Evolutionary conservation across 2,329 filamentous ascomycete genomes (phyloP).

Genomic region (Boeremia lycopersici): DNA sequence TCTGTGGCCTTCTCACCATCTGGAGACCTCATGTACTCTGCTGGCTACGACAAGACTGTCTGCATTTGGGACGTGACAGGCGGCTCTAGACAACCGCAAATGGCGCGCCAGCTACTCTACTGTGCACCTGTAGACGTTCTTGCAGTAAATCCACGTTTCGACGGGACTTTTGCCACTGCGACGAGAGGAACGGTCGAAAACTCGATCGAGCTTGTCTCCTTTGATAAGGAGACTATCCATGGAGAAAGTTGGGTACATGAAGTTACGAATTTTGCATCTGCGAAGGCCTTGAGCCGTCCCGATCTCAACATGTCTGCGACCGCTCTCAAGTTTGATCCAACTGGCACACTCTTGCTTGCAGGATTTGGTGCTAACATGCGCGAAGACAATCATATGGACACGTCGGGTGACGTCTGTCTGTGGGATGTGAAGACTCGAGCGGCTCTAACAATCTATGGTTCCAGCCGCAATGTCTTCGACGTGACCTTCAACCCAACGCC

Average conservation of each 20-base stretch:
- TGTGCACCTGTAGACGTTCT: constrained; percentile 59
- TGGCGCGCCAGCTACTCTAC: constrained; percentile 48
- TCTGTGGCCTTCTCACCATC: constrained; percentile 59
- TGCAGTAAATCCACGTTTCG: constrained; percentile 46
- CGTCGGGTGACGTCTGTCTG: constrained; percentile 59
- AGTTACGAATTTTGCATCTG: constrained; percentile 32
- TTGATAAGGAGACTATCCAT: constrained; percentile 18
- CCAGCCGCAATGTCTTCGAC: constrained; percentile 63
- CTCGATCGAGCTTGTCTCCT: constrained; percentile 42
- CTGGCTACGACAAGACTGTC: constrained; percentile 61
- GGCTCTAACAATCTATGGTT: constrained; percentile 52
- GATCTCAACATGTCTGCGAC: constrained; percentile 40
- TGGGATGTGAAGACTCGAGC: constrained; percentile 57
- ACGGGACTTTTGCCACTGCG: constrained; percentile 57
- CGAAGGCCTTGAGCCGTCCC: constrained; percentile 35
- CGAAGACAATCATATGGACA: constrained; percentile 40
- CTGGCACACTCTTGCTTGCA: constrained; percentile 55
- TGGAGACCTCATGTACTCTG: constrained; percentile 56
- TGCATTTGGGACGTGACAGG: constrained; percentile 47
- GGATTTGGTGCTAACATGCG: constrained; percentile 57
- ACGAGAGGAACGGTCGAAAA: constrained; percentile 43
- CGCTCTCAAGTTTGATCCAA: constrained; percentile 41
- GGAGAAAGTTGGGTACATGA: constrained; percentile 17
- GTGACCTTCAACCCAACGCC: constrained; percentile 60
- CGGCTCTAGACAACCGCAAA: constrained; percentile 30